Conservation (phyloP, 2,329 filamentous ascomycete species). For the Lasiodiplodia sp. region DNA sequence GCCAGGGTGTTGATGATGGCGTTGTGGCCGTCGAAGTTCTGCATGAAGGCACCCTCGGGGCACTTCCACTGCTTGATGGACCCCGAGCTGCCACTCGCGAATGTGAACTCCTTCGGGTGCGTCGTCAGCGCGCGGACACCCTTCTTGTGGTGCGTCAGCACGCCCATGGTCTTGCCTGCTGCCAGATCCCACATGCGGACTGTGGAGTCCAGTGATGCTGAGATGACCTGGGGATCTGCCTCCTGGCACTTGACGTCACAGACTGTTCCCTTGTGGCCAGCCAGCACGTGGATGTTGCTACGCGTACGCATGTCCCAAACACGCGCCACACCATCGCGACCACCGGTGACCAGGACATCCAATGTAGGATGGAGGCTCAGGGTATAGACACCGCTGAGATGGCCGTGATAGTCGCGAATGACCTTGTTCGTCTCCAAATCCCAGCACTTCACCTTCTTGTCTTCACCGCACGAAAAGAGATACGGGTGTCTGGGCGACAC, state of each 20-base stretch:
- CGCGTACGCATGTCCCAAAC: conserved; percentile 99
- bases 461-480: conserved; percentile 95
- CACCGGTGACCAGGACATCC: conserved; percentile 93
- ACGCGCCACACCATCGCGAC: conserved; percentile 89
- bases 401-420: conserved; percentile 96
- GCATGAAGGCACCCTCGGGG: conserved; percentile 97
- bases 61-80: conserved; percentile 99
- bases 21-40: conserved; percentile 97
- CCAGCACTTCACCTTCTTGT: conserved; percentile 99
- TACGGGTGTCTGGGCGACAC: conserved; percentile 95
- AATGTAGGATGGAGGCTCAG: conserved; percentile 91
- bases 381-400: conserved; percentile 94
- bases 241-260: conserved; percentile 92
- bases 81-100: conserved; percentile 87
- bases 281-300: conserved; percentile 92
- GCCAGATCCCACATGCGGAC: conserved; percentile 95
- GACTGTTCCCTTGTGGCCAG: conserved; percentile 90
- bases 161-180: conserved; percentile 94
- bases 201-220: conserved; percentile 88
- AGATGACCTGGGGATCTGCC: conserved; percentile 94
- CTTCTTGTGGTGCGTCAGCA: conserved; percentile 98
- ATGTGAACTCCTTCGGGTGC: conserved; percentile 94
- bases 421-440: conserved; percentile 99
- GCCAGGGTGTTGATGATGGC: conserved; percentile 93
- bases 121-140: conserved; percentile 84